A percentile compares a stretch with the other conserved stretches of the same genome.
These are phyloP conservation scores for Dactylellina drechsleri DNA, from an alignment of 2,329 filamentous ascomycete genomes.

Conservation along the genomic window DNA sequence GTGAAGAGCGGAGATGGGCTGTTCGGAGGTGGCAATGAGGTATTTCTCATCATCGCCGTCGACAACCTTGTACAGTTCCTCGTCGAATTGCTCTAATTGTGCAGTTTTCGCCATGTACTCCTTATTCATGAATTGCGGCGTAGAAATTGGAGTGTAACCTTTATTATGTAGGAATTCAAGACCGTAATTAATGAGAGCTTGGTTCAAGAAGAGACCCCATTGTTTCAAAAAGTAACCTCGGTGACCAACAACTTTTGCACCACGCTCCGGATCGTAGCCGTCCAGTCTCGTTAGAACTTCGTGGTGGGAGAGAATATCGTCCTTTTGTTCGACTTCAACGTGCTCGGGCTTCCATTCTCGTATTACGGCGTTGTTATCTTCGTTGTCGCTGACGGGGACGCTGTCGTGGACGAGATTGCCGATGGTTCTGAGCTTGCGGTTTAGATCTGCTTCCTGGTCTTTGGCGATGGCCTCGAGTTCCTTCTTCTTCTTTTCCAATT, in stretches of 20 bases:
- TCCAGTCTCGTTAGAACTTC: conserved; percentile 88
- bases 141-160: conserved; percentile 83
- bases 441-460: conserved; percentile 78
- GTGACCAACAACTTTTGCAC: conserved; percentile 93
- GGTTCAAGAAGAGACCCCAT: conserved; percentile 90
- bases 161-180: conserved; percentile 82
- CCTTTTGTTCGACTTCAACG: conserved; percentile 78
- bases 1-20: conserved; percentile 92
- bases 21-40: conserved; percentile 85
- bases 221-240: conserved; percentile 90
- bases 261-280: conserved; percentile 91
- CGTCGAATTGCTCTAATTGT: conserved; percentile 95
- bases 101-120: conserved; percentile 98
- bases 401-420: conserved; percentile 92
- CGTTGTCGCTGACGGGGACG: conserved; percentile 83
- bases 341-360: conserved; percentile 80
- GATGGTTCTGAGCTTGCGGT: conserved; percentile 82
- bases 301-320: conserved; percentile 85
- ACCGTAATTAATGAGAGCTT: conserved; percentile 94
- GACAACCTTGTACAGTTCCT: conserved; percentile 97
- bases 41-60: conserved; percentile 90
- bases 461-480: conserved; percentile 76
- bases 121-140: conserved; percentile 93
- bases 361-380: conserved; percentile 84
- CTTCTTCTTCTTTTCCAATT: conserved; percentile 84